Evolutionary conservation across 73 alveolate species (phyloP), one percentile per base, ranked within the genome.

Genomic region (Symbiodinium natans): DNA sequence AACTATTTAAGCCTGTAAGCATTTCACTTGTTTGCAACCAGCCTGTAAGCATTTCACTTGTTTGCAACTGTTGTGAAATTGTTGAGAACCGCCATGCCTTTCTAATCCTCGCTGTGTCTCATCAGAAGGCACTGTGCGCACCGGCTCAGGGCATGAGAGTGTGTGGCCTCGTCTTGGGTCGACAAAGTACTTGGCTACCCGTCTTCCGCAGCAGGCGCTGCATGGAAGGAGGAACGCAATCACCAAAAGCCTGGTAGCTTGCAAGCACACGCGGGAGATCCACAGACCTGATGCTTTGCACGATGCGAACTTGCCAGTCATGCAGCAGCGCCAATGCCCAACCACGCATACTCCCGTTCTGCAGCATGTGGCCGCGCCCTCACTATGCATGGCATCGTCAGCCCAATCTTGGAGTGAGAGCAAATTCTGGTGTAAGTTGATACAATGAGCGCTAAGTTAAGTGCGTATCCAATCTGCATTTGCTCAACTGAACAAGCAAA

Each of bases 121-220:
- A n/a, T n/a, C n/a, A n/a, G n/a, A n/a, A n/a, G n/a, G n/a, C n/a
- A n/a, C n/a, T n/a, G n/a, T n/a, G n/a, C n/a, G n/a, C n/a, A n/a
- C n/a, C n/a, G n/a, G n/a, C n/a, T n/a, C n/a, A n/a, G n/a, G n/a
- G n/a, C n/a, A n/a, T n/a, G n/a, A n/a, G n/a, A n/a, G n/a, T n/a
- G n/a, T n/a, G n/a, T n/a, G n/a, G 54, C 97, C 97, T 90, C 97
- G 48, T 25, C 97, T 48, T 3, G 97, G 97, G 31, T 90, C 97
- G 80, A 90, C 97, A 73, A 90, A 90, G 80, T 73, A 90, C 41
- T 90, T 90, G 97, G 97, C 97, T 19, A 90, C 97, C 13, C 80
- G 97, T n/a, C 97, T 82, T 5, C 75, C 80, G 21, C 97, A 90
- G 89, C 97, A 90, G 39, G 97, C 97, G 46, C 97, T 90, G 82